Base-by-base conservation (phyloP, 2,329 filamentous ascomycete species). In the Coniochaeta hoffmannii region DNA sequence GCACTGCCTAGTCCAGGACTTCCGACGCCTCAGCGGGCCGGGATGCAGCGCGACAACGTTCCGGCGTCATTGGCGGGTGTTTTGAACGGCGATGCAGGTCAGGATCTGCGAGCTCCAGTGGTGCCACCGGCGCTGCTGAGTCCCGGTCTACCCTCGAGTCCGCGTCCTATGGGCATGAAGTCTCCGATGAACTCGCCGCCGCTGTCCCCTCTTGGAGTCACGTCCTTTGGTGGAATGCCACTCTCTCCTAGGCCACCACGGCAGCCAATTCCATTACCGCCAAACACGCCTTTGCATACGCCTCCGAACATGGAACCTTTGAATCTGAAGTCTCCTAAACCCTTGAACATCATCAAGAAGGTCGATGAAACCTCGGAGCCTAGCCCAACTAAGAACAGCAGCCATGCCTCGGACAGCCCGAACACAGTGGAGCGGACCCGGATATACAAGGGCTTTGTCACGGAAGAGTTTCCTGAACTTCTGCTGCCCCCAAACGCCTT, bases 401-500 rank as follows among this genome's bases (percentile, higher is more conserved):
- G 64, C 11, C 69, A 70, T 9, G 66, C 63, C 56, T 66, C 64
- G 10, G 69, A 70, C 8, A 77, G 71, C 57, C 71, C 73, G 1
- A 64, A 65, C 1, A 51, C 49, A 3, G 49, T 19, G 49, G 75
- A 74, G 58, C 75, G 74, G 46, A 78, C 68, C 1, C 72, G 76
- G 56, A 83, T 96, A 22, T 95, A 85, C 68, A 87, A 79, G 63
- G 90, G 90, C 1, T 79, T 97, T 22, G 79, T 90, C 5, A 90
- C 88, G 0, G 90, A 96, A 0, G 89, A 96, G 61, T 93, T 91
- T 66, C 91, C 93, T 1, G 88, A 90, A 59, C 78, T 97, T 8
- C 73, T 97, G 22, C 77, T 99, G 1, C 86, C 91, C 10, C 93
- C 94, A 0, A 95, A 96, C 67, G 91, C 92, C 6, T 76, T 99